A percentile compares a stretch with the other conserved stretches of the same genome.
Conservation (phyloP, 352 stramenopile species). For the Elongisporangium undulatum region DNA sequence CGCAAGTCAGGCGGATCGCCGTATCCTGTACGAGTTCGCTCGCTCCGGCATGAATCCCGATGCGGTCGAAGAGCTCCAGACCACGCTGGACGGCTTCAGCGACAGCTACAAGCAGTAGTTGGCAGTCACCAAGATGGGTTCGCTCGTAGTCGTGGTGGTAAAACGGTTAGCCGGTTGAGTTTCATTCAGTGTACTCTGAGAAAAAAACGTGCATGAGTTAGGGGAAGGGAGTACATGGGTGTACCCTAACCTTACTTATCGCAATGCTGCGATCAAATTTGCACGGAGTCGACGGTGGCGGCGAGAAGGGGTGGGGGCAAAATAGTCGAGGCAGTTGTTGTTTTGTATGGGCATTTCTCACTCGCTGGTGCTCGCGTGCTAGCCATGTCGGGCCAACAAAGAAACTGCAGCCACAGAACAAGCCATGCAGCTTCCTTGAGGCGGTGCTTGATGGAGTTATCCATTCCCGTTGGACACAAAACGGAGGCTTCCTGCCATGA, state of each 20-base stretch:
- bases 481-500: not conserved
- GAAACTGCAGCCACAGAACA: not conserved
- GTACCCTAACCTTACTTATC: not conserved
- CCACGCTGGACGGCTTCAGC: conserved; percentile 28
- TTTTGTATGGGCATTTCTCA: not conserved
- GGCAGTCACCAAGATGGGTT: not conserved
- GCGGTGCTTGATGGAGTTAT: not conserved
- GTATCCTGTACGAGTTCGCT: conserved; percentile 72
- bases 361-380: not conserved
- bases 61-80: conserved; percentile 52
- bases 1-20: conserved; percentile 37
- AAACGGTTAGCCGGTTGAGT: not conserved
- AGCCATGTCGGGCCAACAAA: not conserved
- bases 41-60: conserved; percentile 70
- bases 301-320: not conserved
- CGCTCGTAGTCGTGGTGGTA: not conserved
- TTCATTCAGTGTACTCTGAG: not conserved
- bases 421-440: not conserved
- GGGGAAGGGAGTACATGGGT: not conserved
- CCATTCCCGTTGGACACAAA: not conserved
- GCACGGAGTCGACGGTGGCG: too few relatives aligned
- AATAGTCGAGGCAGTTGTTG: not conserved
- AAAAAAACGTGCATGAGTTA: not conserved
- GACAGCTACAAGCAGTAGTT: conserved; percentile 40
- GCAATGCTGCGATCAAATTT: not conserved